Percentiles rank a stretch among this genome's conserved stretches.
Conservation (phyloP, 2,329 filamentous ascomycete species). For the Phaeosphaeriaceae sp. region DNA sequence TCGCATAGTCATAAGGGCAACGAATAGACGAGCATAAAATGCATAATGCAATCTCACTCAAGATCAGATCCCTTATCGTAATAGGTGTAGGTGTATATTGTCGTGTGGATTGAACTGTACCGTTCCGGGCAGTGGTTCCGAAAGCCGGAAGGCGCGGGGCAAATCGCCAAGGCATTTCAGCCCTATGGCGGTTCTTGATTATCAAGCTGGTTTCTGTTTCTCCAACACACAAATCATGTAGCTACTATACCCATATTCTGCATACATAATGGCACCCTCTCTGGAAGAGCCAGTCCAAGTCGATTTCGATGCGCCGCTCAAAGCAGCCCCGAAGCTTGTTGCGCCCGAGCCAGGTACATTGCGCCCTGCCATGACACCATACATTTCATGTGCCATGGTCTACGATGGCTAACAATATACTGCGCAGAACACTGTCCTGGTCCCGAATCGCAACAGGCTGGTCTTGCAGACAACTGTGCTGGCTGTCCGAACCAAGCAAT, state of each 20-base stretch:
- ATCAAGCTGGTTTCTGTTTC: slow-evolving; percentile 37
- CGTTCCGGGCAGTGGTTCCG: slow-evolving; percentile 18
- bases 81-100: not conserved
- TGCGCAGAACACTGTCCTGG: slow-evolving; percentile 85
- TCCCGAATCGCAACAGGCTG: slow-evolving; percentile 75
- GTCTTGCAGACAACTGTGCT: slow-evolving; percentile 79
- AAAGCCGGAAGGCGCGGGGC: slow-evolving; percentile 30
- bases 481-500: slow-evolving; percentile 96
- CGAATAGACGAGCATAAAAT: slow-evolving; percentile 27
- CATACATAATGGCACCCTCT: slow-evolving; percentile 73
- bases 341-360: slow-evolving; percentile 80
- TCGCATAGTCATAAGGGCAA: not conserved
- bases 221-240: slow-evolving; percentile 27
- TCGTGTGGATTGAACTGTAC: not conserved
- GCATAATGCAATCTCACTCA: too few species aligned
- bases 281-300: slow-evolving; percentile 73
- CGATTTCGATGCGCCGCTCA: slow-evolving; percentile 76
- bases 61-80: too few species aligned
- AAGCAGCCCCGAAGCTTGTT: slow-evolving; percentile 81
- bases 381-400: slow-evolving; percentile 55
- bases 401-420: slow-evolving; percentile 3
- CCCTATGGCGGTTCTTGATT: slow-evolving; percentile 38
- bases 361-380: slow-evolving; percentile 50
- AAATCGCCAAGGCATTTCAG: slow-evolving; percentile 31
- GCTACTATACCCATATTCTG: slow-evolving; percentile 14